phyloP scores from a whole-genome alignment of 129 eudicot genomes.

The Lonicera japonica region DNA sequence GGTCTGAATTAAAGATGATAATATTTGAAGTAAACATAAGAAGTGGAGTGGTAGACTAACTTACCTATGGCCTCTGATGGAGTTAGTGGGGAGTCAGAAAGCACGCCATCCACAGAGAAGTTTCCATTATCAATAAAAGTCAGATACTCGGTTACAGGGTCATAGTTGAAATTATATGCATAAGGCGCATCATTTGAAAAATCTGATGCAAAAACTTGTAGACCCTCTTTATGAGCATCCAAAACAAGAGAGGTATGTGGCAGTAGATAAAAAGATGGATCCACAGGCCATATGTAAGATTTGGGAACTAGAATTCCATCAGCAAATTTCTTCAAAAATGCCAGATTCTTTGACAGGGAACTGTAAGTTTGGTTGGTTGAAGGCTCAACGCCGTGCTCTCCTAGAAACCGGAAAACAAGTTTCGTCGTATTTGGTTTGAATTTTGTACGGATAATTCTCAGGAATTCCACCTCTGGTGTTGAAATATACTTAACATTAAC shows the following conservation, averaged over 20 bases:
- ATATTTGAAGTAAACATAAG: too few species aligned
- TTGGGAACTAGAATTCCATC: constrained; percentile 35
- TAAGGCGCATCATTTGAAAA: constrained; percentile 18
- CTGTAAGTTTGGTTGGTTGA: constrained; percentile 32
- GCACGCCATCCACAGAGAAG: constrained; percentile 37
- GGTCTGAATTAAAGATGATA: not conserved
- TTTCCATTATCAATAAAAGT: constrained; percentile 16
- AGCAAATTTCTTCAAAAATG: constrained; percentile 26
- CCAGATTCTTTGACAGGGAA: constrained; percentile 22
- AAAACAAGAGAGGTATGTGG: constrained; percentile 18
- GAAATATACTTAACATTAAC: constrained; percentile 17
- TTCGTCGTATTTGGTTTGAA: constrained; percentile 9
- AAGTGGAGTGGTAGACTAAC: not conserved
- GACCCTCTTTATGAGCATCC: constrained; percentile 35
- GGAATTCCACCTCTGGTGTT: constrained; percentile 29
- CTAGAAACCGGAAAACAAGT: constrained; percentile 20
- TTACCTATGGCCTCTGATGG: constrained; percentile 29
- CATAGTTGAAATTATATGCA: constrained; percentile 22
- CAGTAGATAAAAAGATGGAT: constrained; percentile 9
- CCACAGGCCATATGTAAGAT: constrained; percentile 27
- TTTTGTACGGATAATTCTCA: constrained; percentile 4
- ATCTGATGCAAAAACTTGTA: constrained; percentile 28
- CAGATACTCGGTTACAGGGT: constrained; percentile 27
- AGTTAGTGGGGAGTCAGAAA: constrained; percentile 30
- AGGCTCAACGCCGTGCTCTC: constrained; percentile 20